Evolutionary conservation across 169 alveolate species (phyloP), one percentile per base, ranked within the genome.

Genomic region (Plasmodium chabaudi): DNA sequence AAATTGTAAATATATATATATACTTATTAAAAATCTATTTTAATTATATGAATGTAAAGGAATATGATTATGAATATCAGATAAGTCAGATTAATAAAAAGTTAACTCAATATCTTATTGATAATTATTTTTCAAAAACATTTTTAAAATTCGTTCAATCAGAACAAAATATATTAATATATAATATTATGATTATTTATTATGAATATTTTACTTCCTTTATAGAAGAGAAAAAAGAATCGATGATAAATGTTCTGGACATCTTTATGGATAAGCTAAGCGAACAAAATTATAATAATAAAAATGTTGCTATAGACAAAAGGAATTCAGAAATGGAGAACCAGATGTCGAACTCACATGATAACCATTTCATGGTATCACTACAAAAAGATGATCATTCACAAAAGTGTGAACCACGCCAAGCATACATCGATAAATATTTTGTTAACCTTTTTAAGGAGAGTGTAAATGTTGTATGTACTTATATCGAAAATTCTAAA

Each of bases 131-230:
- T 65, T 55, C 46, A 2, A 79, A 79, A 21, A 79, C 82, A 2
- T 79, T 79, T 65, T 39, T 79, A 2, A 79, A 79, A 51, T 79
- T 79, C 56, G 70, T 53, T 1, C 71, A 64, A 12, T 65, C 89
- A 2, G 79, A 79, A 15, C 19, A 39, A 0, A 56, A 70, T 23
- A 0, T 25, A 4, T 42, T 59, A 21, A 44, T 79, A 3, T 59
- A 79, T 46, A 79, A 79, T 27, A 39, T 60, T 9, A 69, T 79
- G 7, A 79, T 79, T 53, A 79, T 65, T 59, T 79, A 65, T 59
- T 79, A 79, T 15, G 72, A 79, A 25, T 79, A 79, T 47, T 79
- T 65, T 60, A 79, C 79, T 0, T 21, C 89, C 1, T 79, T 79
- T 10, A 67, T 79, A n/a, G 89, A 79, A n/a, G 89, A 79, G 46